Percentiles rank a stretch among this genome's conserved stretches.
Conservation (phyloP, 2,329 filamentous ascomycete genomes). For the Aspergillus sojae region DNA sequence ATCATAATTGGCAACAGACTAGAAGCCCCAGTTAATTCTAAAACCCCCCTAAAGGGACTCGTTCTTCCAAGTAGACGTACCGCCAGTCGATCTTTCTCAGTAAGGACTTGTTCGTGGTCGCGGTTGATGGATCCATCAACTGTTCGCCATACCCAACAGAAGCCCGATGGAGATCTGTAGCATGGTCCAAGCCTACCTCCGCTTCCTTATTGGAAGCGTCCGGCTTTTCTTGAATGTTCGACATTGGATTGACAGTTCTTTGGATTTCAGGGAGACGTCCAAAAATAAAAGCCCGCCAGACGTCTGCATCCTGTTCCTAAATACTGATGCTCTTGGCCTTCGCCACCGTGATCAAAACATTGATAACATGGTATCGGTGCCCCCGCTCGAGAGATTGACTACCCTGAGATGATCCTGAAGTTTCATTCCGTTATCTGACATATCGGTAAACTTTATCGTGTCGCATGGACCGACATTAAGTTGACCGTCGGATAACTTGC, state of each 20-base stretch:
- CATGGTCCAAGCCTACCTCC: background rate
- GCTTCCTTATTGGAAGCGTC: background rate
- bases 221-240: background rate
- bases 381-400: background rate
- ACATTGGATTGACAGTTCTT: background rate
- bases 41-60: background rate
- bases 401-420: background rate
- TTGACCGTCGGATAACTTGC: background rate
- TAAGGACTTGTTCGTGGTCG: background rate
- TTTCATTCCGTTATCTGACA: background rate
- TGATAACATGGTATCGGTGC: background rate
- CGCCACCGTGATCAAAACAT: too few relatives aligned
- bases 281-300: background rate
- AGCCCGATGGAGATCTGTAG: background rate
- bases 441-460: background rate
- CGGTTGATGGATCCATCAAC: background rate
- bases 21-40: background rate
- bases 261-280: background rate
- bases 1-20: conserved; percentile 14
- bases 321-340: background rate
- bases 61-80: background rate
- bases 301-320: background rate
- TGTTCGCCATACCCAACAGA: background rate
- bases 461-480: background rate
- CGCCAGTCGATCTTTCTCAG: background rate